Conservation (phyloP, 108 stramenopile genomes). For the Schizochytrium sp. region DNA sequence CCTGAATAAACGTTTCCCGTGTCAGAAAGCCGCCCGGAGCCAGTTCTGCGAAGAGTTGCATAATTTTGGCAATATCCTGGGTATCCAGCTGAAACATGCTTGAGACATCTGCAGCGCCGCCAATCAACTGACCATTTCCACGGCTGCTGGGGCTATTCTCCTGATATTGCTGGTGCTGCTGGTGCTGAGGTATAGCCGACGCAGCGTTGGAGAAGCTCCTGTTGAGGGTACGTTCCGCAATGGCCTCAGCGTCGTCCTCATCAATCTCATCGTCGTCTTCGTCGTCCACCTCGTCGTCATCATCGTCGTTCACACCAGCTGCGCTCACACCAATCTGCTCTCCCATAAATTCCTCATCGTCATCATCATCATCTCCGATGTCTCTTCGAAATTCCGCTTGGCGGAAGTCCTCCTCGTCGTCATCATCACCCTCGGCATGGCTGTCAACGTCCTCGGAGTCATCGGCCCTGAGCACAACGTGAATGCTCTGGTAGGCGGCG, state of each 20-base stretch:
- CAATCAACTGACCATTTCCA: not conserved
- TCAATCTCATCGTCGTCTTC: slow-evolving; percentile 22
- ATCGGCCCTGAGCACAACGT: slow-evolving; percentile 21
- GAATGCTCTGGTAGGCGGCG: slow-evolving; percentile 5
- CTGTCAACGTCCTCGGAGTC: slow-evolving; percentile 28
- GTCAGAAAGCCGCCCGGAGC: slow-evolving; percentile 38
- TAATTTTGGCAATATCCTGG: not conserved
- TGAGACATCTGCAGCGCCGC: slow-evolving; percentile 35
- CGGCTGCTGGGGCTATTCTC: not conserved
- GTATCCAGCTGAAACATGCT: slow-evolving; percentile 47
- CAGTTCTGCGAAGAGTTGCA: slow-evolving; percentile 6
- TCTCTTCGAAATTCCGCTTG: not conserved
- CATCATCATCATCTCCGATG: not conserved
- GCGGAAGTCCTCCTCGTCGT: slow-evolving; percentile 20
- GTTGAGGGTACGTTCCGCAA: no score
- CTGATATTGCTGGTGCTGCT: not conserved
- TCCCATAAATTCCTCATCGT: not conserved
- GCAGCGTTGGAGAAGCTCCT: no score
- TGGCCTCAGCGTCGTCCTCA: not conserved
- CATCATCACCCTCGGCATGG: slow-evolving; percentile 35
- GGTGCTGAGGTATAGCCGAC: not conserved
- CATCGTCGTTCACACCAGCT: not conserved
- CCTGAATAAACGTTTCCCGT: not conserved
- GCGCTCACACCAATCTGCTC: not conserved
- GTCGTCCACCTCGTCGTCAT: slow-evolving; percentile 20